Evolutionary conservation across 768 basidiomycete species (phyloP), one percentile per base, ranked within the genome.

Genomic region (Psilocybe cubensis): DNA sequence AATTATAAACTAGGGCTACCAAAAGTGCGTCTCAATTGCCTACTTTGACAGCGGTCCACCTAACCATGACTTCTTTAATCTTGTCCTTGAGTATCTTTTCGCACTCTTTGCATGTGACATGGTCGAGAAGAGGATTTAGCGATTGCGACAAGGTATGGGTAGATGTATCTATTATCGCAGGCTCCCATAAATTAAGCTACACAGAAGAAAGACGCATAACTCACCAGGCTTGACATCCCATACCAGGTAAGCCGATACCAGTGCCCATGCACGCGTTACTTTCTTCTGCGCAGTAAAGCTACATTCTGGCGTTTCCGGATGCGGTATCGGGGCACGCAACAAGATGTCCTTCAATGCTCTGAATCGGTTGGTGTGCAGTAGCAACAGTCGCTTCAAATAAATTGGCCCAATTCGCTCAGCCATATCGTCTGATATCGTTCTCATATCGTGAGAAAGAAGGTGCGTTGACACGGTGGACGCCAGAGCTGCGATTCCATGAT

Each of bases 371-470:
- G 71, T 54, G 44, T 78, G 77, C 7, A 82, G 71, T 40, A 72
- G 64, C 58, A 77, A 63, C 20, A 82, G 69, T 33, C 76, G 70
- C 42, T 72, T 75, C 54, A 81, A 66, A 63, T 80, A 80, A 2
- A 74, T 47, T 7, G 78, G 67, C 0, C 79, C 79, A 52, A 80
- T 78, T 18, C 65, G 62, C 40, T 66, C 55, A 2, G 74, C 79
- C 28, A 73, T 58, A 14, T 68, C 70, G 57, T 81, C 78, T 1
- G 77, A 72, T 27, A 82, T 64, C 8, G 57, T 60, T 0, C 64
- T 54, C 4, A 79, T 68, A 3, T 74, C 61, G 42, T 67, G 68
- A 1, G 75, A 68, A 43, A 82, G 69, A 3, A 80, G 71, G 61
- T 79, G 74, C 8, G 76, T 66, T 9, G 78, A 80, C 3, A 73